Evolutionary conservation across 1,139 yeast genomes (phyloP).

Genomic region (Blastobotrys elegans): DNA sequence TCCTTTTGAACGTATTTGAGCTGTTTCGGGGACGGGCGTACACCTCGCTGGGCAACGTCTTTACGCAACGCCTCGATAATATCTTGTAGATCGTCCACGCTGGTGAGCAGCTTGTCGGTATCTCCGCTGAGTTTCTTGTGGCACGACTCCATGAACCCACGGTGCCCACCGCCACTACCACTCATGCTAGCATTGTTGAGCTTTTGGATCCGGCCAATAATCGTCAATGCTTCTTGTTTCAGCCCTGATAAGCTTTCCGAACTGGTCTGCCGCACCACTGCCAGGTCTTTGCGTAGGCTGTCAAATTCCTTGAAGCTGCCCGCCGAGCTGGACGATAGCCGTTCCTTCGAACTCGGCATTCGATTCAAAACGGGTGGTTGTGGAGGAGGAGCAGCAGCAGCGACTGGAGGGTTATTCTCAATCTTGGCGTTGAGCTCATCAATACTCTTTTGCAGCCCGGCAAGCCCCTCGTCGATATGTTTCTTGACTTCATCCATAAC

Average conservation of each 20-base stretch:
- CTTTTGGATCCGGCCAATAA: constrained; percentile 46
- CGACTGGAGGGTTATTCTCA: constrained; percentile 23
- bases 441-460: constrained; percentile 29
- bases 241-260: constrained; percentile 42
- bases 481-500: constrained; percentile 32
- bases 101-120: constrained; percentile 67
- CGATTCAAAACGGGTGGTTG: not conserved
- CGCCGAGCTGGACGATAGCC: not conserved
- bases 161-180: constrained; percentile 45
- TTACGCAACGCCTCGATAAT: constrained; percentile 82
- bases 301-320: constrained; percentile 17
- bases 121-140: constrained; percentile 70
- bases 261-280: constrained; percentile 59
- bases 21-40: constrained; percentile 73
- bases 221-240: constrained; percentile 41
- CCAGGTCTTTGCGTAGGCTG: constrained; percentile 50
- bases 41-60: constrained; percentile 91
- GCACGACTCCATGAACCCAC: constrained; percentile 73
- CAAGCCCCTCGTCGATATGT: constrained; percentile 33
- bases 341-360: not conserved
- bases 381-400: not conserved
- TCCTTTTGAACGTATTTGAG: constrained; percentile 63
- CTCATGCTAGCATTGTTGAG: constrained; percentile 40
- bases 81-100: constrained; percentile 90
- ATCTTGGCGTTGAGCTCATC: constrained; percentile 38